Base-by-base conservation (phyloP, 768 basidiomycete species). In the Calvatia gigantea region DNA sequence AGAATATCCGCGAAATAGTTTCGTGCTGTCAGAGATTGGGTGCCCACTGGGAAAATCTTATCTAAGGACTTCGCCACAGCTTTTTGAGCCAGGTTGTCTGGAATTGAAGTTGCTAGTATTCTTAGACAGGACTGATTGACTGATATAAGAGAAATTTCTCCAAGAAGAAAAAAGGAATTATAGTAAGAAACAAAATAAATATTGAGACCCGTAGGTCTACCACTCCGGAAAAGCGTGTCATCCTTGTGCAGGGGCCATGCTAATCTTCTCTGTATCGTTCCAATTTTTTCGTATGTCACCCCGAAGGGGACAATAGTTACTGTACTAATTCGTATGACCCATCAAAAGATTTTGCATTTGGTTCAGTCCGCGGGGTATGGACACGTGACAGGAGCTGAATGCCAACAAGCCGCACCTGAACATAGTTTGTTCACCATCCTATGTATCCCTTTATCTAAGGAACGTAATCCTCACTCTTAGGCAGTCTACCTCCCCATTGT, bases 211-310 rank as follows among this genome's bases (percentile, higher is more conserved):
- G 74, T 77, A 76, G 74, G 66, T 78, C 78, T 87, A 87, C 87
- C 87, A 89, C 87, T 89, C 88, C 86, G 87, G 86, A 82, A 88
- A 89, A 91, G 89, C 89, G 91, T 95, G 94, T 94, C 94, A 95
- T 95, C 93, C 94, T 95, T 97, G 93, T 95, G 94, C 94, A 96
- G 94, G 94, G 94, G 93, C 94, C 91, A 96, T 96, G 94, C 94
- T 95, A 94, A 96, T 94, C 94, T 95, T 95, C 94, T 96, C 93
- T 94, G 93, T 94, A 95, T 94, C 89, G 91, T 94, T 94, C 90
- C 92, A 93, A 94, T 89, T 91, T 93, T 94, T 89, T 88, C 87
- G 85, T 91, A 87, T 89, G 89, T 85, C 87, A 87, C 89, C 86
- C 86, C 86, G 85, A 88, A 88, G 85, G 86, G 86, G 85, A 85